These are phyloP conservation scores for Tricholoma furcatifolium DNA, from an alignment of 768 basidiomycete genomes.

Conservation along the genomic window DNA sequence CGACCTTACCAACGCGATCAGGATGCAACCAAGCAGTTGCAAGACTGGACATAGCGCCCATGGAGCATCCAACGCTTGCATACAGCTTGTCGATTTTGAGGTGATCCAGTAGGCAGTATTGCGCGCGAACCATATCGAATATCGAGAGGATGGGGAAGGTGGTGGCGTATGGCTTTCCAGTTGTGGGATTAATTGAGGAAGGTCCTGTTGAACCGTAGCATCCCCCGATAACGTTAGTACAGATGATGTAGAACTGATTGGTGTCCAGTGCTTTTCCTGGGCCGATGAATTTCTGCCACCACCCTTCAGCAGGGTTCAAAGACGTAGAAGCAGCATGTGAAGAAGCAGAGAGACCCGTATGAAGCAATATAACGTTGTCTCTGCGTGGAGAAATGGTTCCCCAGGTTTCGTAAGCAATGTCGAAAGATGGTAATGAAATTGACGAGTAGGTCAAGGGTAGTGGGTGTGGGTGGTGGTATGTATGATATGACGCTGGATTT, in stretches of 20 bases:
- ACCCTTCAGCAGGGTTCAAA: slow-evolving; percentile 78
- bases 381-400: slow-evolving; percentile 74
- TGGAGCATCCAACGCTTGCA: slow-evolving; percentile 91
- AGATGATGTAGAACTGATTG: slow-evolving; percentile 87
- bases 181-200: slow-evolving; percentile 72
- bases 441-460: slow-evolving; percentile 61
- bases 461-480: slow-evolving; percentile 60
- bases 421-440: slow-evolving; percentile 61
- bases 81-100: slow-evolving; percentile 84
- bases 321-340: slow-evolving; percentile 89
- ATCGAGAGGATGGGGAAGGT: slow-evolving; percentile 89
- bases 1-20: slow-evolving; percentile 82
- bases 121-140: slow-evolving; percentile 97
- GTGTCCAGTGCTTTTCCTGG: slow-evolving; percentile 95
- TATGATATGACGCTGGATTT: slow-evolving; percentile 67
- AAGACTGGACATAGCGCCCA: slow-evolving; percentile 98
- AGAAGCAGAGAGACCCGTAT: slow-evolving; percentile 94
- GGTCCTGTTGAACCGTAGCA: slow-evolving; percentile 99
- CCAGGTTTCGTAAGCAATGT: slow-evolving; percentile 98
- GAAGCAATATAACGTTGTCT: slow-evolving; percentile 91
- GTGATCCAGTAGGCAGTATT: slow-evolving; percentile 82
- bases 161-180: slow-evolving; percentile 79
- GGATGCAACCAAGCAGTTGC: slow-evolving; percentile 94
- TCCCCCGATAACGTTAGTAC: slow-evolving; percentile 95
- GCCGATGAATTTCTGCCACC: slow-evolving; percentile 99